These are phyloP conservation scores for Thraustotheca clavata DNA, from an alignment of 352 stramenopile species.

Conservation along the genomic window DNA sequence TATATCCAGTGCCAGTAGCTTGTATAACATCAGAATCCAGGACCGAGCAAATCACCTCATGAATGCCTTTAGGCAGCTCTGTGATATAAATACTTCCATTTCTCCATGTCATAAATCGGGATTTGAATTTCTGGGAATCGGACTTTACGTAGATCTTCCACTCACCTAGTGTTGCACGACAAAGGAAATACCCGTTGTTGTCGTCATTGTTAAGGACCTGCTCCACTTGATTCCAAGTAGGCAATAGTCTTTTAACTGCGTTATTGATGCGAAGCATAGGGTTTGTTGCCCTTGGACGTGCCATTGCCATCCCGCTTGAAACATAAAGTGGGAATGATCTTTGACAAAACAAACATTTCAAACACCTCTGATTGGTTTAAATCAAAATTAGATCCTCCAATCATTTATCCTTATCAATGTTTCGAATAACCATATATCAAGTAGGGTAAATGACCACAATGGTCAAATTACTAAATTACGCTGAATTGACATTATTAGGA, in stretches of 20 bases:
- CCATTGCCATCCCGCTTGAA: no score
- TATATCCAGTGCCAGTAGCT: background rate
- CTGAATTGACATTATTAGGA: no score
- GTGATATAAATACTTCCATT: constrained; percentile 24
- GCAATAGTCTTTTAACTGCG: background rate
- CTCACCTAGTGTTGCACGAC: constrained; percentile 1
- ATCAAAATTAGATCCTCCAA: no score
- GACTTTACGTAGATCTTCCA: constrained; percentile 20
- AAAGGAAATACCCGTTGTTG: background rate
- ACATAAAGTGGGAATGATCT: no score
- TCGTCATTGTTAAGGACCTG: background rate
- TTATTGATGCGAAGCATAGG: background rate
- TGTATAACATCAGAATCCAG: background rate
- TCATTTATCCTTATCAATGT: no score
- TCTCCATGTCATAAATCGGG: constrained; percentile 21
- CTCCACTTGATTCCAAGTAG: background rate
- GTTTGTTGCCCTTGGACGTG: no score
- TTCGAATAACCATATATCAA: no score
- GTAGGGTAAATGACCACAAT: no score
- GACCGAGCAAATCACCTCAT: background rate
- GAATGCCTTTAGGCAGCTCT: constrained; percentile 2
- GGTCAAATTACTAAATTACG: no score
- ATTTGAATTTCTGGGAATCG: constrained; percentile 9
- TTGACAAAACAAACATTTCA: no score
- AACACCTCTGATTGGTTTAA: no score